Conservation (phyloP, 805 yeast genomes). For the Saccharomycopsis schoenii region DNA sequence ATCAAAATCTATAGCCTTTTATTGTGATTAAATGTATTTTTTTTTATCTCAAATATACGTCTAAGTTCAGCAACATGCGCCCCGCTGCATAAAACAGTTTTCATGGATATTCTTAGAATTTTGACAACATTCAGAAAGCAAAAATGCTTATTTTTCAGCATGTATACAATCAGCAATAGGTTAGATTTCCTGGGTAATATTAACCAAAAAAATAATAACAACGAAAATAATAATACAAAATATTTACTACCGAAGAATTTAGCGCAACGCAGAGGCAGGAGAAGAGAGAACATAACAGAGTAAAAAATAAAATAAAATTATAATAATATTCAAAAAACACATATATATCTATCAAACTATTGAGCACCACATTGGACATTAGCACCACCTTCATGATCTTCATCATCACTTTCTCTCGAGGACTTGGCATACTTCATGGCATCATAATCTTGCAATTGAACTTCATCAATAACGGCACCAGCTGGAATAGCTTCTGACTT, state of each 20-base stretch:
- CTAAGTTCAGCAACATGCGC: not conserved
- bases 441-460: constrained; percentile 58
- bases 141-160: not conserved
- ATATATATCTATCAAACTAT: constrained; percentile 25
- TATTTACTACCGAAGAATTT: too few relatives aligned
- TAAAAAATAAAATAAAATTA: not conserved
- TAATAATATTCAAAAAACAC: not conserved
- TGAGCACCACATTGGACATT: constrained; percentile 95
- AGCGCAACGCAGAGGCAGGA: not conserved
- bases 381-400: constrained; percentile 47
- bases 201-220: too few relatives aligned
- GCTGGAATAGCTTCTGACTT: constrained; percentile 46
- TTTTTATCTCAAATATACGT: not conserved
- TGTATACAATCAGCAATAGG: not conserved
- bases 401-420: constrained; percentile 42
- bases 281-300: not conserved
- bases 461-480: constrained; percentile 73
- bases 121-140: not conserved
- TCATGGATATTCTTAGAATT: not conserved
- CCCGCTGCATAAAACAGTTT: not conserved
- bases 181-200: too few relatives aligned
- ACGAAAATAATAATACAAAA: too few relatives aligned
- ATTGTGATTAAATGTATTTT: not conserved
- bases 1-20: not conserved
- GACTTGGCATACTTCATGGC: constrained; percentile 45